Evolutionary conservation across 768 basidiomycete genomes (phyloP), one percentile per base, ranked within the genome.

Genomic region (Rhizopogon sp.): DNA sequence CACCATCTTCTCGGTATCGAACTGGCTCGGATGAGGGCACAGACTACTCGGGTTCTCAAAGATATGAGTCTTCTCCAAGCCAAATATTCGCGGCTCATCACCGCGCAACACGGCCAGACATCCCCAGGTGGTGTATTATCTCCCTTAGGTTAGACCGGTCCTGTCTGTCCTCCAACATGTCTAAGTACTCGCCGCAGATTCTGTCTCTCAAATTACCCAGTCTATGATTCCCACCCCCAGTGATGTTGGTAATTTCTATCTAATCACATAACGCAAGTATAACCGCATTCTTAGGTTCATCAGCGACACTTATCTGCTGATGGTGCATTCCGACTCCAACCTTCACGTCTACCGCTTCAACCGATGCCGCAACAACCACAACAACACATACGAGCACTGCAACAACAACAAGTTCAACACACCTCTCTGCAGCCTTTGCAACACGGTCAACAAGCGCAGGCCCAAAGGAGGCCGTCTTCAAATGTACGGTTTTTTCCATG

Each of bases 11-110:
- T 68, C 3, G 6, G 14, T 11, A 7, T 20, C 9, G 68, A 70
- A 47, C 54, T 71, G 5, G 14, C 20, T 9, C 47, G 20, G 6
- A 7, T 53, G 52, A 45, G 25, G 11, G 3, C 10, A 11, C 61
- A 56, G 5, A 11, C 50, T 7, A 17, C 51, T 29, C 64, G 55
- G 17, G 51, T 58, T 29, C 56, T 69, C 20, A 60, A 42, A 28
- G 63, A 68, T 4, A 56, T 63, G 47, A 56, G 43, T 29, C 1
- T 58, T 42, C 43, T 70, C 52, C 42, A 53, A 7, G 62, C 61
- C 2, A 71, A 62, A 46, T 68, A 66, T 51, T 10, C 46, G 1
- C 57, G 43, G 53, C 44, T 69, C 22, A 63, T 58, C 39, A 39
- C 46, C 11, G 33, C 43, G 29, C 17, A 33, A 13, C 25, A 20